Conservation (phyloP, 345 rosid species). For the Eucalyptus lansdowneana region DNA sequence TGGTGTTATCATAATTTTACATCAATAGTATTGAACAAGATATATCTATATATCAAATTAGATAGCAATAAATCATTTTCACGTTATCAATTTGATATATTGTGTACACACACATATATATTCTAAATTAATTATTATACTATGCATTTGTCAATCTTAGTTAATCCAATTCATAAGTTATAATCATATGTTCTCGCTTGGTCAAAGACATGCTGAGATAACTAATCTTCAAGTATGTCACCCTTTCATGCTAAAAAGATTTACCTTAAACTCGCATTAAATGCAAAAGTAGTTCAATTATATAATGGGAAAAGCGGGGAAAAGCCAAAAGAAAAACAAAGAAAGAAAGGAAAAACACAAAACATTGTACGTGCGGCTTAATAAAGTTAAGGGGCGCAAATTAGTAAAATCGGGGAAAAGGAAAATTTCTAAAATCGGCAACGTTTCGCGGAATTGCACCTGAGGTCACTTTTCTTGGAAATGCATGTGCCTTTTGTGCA, state of each 20-base stretch:
- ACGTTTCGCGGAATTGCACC: background rate
- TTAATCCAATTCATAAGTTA: too few species aligned
- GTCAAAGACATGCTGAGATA: accelerated
- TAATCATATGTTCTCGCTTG: too few species aligned
- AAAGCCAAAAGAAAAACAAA: background rate
- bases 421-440: background rate
- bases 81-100: background rate
- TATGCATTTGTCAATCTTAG: background rate
- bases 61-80: background rate
- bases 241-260: background rate
- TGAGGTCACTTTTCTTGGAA: background rate
- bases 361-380: background rate
- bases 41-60: background rate
- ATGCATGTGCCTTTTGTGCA: background rate
- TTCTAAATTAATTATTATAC: too few species aligned
- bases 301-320: background rate
- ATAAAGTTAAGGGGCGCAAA: too few species aligned
- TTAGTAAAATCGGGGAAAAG: background rate
- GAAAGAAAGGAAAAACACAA: background rate
- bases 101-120: accelerated
- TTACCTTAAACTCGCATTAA: background rate
- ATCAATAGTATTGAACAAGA: background rate
- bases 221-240: background rate
- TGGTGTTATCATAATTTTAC: background rate
- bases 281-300: background rate